Evolutionary conservation across 805 yeast species (phyloP).

Genomic region (Dipodascopsis tothii): DNA sequence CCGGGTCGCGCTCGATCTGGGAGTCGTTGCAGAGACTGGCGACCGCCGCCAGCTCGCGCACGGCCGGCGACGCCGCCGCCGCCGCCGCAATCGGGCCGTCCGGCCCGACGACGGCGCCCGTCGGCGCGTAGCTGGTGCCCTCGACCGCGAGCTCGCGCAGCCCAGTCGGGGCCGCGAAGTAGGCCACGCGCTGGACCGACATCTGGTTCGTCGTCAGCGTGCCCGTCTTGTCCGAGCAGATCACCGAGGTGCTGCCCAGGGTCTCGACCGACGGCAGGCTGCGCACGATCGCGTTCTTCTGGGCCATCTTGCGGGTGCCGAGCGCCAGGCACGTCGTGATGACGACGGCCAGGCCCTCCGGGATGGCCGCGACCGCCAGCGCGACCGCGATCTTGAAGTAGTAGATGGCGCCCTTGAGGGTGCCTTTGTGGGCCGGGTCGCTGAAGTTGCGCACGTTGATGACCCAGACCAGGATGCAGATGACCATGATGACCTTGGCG

Average conservation of each 20-base stretch:
- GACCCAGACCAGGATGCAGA: slow-evolving; percentile 43
- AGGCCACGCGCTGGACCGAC: slow-evolving; percentile 30
- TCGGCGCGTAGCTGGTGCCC: slow-evolving; percentile 28
- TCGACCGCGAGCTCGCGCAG: slow-evolving; percentile 35
- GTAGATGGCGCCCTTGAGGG: slow-evolving; percentile 40
- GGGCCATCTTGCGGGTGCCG: slow-evolving; percentile 42
- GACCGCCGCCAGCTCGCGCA: slow-evolving; percentile 34
- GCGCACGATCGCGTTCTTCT: slow-evolving; percentile 40
- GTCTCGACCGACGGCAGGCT: slow-evolving; percentile 47
- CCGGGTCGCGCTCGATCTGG: slow-evolving; percentile 29
- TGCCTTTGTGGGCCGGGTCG: slow-evolving; percentile 42
- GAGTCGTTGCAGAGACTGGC: slow-evolving; percentile 39
- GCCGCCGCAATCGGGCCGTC: slow-evolving; percentile 26
- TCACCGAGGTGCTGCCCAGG: slow-evolving; percentile 50
- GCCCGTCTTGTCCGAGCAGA: slow-evolving; percentile 46
- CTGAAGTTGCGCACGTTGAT: slow-evolving; percentile 36
- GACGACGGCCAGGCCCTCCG: slow-evolving; percentile 47
- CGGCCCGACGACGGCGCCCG: slow-evolving; percentile 5
- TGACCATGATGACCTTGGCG: slow-evolving; percentile 40
- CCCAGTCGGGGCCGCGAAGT: slow-evolving; percentile 31
- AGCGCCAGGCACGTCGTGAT: slow-evolving; percentile 44
- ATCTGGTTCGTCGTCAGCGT: slow-evolving; percentile 38
- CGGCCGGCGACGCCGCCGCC: slow-evolving; percentile 15
- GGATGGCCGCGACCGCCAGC: slow-evolving; percentile 44
- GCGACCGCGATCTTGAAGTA: slow-evolving; percentile 46